These are phyloP conservation scores for Telfairia occidentalis DNA, from an alignment of 331 rosid genomes.

Conservation along the genomic window DNA sequence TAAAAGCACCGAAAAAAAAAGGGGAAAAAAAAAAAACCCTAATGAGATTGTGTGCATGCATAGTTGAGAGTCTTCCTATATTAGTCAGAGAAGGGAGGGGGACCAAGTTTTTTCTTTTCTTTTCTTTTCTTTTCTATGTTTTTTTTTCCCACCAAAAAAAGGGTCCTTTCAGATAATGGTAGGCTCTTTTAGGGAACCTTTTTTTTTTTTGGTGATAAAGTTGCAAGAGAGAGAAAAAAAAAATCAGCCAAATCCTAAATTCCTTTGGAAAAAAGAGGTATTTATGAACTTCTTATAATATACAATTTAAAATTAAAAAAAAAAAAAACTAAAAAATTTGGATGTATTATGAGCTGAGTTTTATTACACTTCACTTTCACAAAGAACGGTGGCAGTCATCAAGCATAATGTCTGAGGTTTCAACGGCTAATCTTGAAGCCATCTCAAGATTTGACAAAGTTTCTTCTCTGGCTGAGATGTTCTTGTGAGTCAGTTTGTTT, in stretches of 20 bases:
- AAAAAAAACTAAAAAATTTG: not conserved
- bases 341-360: not conserved
- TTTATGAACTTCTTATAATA: not conserved
- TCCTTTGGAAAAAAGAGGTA: not conserved
- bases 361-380: not conserved
- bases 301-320: too few relatives aligned
- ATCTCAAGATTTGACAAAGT: not conserved
- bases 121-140: not conserved
- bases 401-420: not conserved
- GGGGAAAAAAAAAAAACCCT: not conserved
- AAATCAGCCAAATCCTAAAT: conserved; percentile 18
- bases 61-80: not conserved
- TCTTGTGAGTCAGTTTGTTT: too few relatives aligned
- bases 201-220: conserved; percentile 20
- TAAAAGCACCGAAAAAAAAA: conserved; percentile 7
- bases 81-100: conserved; percentile 28
- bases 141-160: not conserved
- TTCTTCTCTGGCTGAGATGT: too few relatives aligned
- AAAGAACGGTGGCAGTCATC: not conserved
- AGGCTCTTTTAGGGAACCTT: conserved; percentile 29
- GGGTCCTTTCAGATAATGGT: conserved; percentile 34
- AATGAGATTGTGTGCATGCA: not conserved
- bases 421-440: not conserved
- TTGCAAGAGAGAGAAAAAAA: conserved; percentile 12
- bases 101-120: not conserved